Evolutionary conservation across 768 basidiomycete species (phyloP).

Genomic region (Leucocoprinus sp.): DNA sequence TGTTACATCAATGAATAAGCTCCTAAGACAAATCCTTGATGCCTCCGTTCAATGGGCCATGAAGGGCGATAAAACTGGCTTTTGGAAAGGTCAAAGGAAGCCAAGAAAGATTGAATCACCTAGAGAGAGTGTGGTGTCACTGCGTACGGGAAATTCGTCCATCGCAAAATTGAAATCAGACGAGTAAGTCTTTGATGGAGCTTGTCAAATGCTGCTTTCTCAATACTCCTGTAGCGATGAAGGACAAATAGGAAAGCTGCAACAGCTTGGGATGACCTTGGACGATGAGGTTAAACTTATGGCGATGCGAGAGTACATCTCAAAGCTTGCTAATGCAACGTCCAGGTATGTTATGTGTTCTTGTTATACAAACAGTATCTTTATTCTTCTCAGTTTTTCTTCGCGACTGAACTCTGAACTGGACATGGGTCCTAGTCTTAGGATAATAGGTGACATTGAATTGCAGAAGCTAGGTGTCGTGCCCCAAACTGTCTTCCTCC

Average conservation of each 20-base stretch:
- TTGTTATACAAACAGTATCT: neutral
- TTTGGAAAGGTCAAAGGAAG: conserved; percentile 61
- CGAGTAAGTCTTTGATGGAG: conserved; percentile 42
- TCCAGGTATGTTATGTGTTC: conserved; percentile 45
- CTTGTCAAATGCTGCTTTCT: neutral
- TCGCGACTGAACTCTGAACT: conserved; percentile 55
- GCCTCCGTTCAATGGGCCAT: conserved; percentile 85
- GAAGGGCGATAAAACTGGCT: conserved; percentile 69
- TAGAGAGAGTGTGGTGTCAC: conserved; percentile 60
- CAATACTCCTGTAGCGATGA: conserved; percentile 55
- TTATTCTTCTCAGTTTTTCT: conserved; percentile 41
- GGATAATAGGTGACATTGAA: conserved; percentile 59
- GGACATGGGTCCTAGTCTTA: conserved; percentile 56
- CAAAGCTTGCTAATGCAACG: conserved; percentile 73
- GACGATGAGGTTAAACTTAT: conserved; percentile 79
- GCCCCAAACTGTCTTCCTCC: conserved; percentile 87
- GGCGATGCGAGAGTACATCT: conserved; percentile 83
- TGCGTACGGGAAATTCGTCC: conserved; percentile 41
- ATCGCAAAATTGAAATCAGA: conserved; percentile 56
- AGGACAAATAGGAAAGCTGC: conserved; percentile 62
- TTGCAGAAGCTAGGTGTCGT: conserved; percentile 85
- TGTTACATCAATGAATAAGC: conserved; percentile 13
- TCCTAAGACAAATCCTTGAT: conserved; percentile 68
- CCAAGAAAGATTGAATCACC: conserved; percentile 53
- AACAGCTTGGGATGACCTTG: conserved; percentile 79